These are phyloP conservation scores for Infundibulicybe gibba DNA, from an alignment of 768 basidiomycete genomes.

Conservation along the genomic window DNA sequence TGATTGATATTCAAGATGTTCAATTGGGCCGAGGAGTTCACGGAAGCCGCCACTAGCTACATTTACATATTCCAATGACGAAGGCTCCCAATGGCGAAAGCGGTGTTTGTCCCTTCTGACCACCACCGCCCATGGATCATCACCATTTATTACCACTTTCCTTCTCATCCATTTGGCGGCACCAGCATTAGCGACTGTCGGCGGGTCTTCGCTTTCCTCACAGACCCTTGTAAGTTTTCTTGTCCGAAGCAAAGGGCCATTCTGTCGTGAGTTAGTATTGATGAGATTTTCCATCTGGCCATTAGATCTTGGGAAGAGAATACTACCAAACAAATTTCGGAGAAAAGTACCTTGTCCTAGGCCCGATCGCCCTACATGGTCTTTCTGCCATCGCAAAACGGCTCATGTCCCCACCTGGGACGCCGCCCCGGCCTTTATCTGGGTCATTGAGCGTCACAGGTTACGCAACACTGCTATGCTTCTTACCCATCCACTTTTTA, in stretches of 20 bases:
- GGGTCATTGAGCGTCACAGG: conserved; percentile 59
- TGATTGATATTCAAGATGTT: too few relatives aligned
- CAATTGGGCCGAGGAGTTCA: not conserved
- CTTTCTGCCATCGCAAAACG: conserved; percentile 59
- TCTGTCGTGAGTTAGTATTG: not conserved
- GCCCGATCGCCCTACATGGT: conserved; percentile 65
- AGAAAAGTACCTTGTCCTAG: conserved; percentile 65
- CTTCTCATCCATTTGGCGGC: conserved; percentile 77
- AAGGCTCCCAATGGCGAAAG: not conserved
- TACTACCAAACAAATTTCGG: conserved; percentile 76
- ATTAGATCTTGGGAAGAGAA: conserved; percentile 77
- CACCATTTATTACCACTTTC: conserved; percentile 77
- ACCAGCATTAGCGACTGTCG: conserved; percentile 67
- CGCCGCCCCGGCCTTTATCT: conserved; percentile 26
- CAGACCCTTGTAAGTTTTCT: conserved; percentile 52
- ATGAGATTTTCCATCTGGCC: not conserved
- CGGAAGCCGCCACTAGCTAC: not conserved
- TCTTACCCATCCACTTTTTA: conserved; percentile 68
- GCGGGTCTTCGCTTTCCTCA: conserved; percentile 65
- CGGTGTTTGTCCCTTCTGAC: conserved; percentile 37
- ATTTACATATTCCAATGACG: conserved; percentile 1
- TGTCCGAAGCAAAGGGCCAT: not conserved
- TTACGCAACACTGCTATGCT: conserved; percentile 50
- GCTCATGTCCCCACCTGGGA: conserved; percentile 35
- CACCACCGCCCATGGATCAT: conserved; percentile 58